Evolutionary conservation across 805 yeast species (phyloP), one percentile per base, ranked within the genome.

Genomic region (Cyberlindnera saturnus): DNA sequence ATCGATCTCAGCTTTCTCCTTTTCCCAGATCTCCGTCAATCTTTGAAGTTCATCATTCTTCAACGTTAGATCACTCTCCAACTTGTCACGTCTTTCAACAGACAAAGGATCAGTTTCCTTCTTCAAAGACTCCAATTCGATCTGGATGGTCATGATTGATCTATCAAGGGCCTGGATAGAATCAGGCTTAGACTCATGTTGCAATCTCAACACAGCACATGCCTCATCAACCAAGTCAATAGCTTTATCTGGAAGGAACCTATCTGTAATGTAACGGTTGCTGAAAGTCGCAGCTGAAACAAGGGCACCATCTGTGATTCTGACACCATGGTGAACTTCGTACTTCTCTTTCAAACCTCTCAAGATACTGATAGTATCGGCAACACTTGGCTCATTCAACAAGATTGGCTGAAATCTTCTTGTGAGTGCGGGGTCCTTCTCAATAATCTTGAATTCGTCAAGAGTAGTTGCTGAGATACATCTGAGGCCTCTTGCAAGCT

Each of bases 281-380:
- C 95, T 81, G 58, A 90, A 78, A 6, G 86, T 81, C 0, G 96
- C 96, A 11, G 98, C 96, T 0, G 96, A 85, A 2, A 91, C 97
- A 43, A 91, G 70, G 0, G 99, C 96, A 39, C 89, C 77, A 60
- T 91, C 99, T 4, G 91, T 77, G 46, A 91, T 87, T 50, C 96
- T 77, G 7, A 91, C 99, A 66, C 99, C 99, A 58, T 91, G 99
- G 57, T 91, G 99, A 3, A 91, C 96, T 60, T 91, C 99, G 61
- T 91, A 91, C 48, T 85, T 76, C 58, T 91, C 98, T 61, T 91
- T 90, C 56, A 91, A 73, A 4, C 99, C 99, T 59, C 99, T 78
- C 46, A 93, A 69, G 47, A 91, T 91, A 23, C 95, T 83, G 42
- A 91, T 88, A 0, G 97, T 83, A 61, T 91, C 97, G 47, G 84